A percentile compares a stretch with the other conserved stretches of the same genome.
phyloP scores from a whole-genome alignment of 352 stramenopile genomes.

The Pythium phragmiticola region DNA sequence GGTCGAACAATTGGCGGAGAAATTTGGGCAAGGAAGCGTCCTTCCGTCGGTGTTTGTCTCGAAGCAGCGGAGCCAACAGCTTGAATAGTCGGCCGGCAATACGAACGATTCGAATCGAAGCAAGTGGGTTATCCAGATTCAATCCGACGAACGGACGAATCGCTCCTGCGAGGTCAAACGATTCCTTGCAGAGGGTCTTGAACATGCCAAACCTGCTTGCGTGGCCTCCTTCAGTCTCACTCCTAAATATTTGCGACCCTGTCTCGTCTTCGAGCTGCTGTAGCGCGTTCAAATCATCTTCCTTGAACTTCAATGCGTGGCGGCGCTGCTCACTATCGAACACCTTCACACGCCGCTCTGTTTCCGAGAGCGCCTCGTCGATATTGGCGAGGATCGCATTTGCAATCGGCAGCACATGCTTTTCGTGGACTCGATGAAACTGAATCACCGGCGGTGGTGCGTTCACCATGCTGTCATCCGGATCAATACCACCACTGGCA shows the following conservation, averaged over 20 bases:
- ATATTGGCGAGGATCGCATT: conserved; percentile 32
- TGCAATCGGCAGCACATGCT: conserved; percentile 36
- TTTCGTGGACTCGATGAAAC: conserved; percentile 31
- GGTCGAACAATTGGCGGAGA: conserved; percentile 47
- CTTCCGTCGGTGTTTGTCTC: conserved; percentile 44
- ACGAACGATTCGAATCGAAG: conserved; percentile 45
- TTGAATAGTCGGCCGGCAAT: conserved; percentile 54
- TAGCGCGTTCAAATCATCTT: conserved; percentile 36
- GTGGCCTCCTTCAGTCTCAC: conserved; percentile 15
- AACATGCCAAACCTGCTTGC: conserved; percentile 19
- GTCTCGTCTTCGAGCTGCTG: conserved; percentile 42
- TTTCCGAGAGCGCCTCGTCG: conserved; percentile 31
- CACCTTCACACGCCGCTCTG: conserved; percentile 35
- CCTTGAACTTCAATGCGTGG: conserved; percentile 38
- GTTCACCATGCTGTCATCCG: conserved; percentile 8
- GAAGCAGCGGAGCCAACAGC: conserved; percentile 39
- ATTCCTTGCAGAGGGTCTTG: conserved; percentile 33
- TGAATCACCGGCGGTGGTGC: conserved; percentile 11
- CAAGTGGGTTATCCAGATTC: conserved; percentile 32
- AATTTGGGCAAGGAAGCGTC: conserved; percentile 39
- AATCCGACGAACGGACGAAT: conserved; percentile 50
- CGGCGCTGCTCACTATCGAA: conserved; percentile 40
- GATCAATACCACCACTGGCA: conserved; percentile 23
- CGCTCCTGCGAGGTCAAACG: conserved; percentile 38
- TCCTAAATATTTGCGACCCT: conserved; percentile 29